Base-by-base conservation (phyloP, 345 rosid species). In the Hypericum androsaemum region DNA sequence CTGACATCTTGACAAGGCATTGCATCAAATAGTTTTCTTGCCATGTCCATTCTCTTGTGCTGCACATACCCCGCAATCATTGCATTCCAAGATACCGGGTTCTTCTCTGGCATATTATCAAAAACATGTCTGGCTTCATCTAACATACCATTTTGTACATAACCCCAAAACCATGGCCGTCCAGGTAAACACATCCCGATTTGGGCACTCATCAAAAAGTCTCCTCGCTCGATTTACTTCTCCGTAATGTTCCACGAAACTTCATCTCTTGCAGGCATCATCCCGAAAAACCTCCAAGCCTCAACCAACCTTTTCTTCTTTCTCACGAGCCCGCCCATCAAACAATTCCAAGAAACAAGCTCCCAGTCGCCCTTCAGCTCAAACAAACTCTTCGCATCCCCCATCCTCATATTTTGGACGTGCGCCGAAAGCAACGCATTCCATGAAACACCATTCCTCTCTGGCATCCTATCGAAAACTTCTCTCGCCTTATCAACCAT, bases 111-210 rank as follows among this genome's bases (percentile, higher is more conserved):
- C 84, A 83, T 80, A 43, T 52, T 65, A 43, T 83, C 86, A 8
- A 83, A 83, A 64, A 83, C 56, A 36, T 80, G 71, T 65, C 69
- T 72, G 7, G 90, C 90, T 74, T 59, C 74, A 54, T 66, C 77
- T 69, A 83, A 65, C 66, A 51, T 68, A 62, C 69, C 69, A 7
- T 56, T 51, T 65, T 83, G 82, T 17, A 76, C 86, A 68, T 78
- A 83, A n/a, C 38, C 86, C 90, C 0, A 79, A 80, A 66, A 80
- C 72, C 82, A 83, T 83, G 12, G 90, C 84, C 67, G 80, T 83
- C 83, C 86, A 83, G 6, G 89, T 73, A 32, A 75, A 71, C 43
- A 70, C 58, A 65, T 83, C 77, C 71, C 74, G 77, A 54, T 55
- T 73, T 3, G 86, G 82, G 81, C 78, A 77, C 53, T 58, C 28